Percentiles rank a stretch among this genome's conserved stretches.
Conservation (phyloP, 2,329 filamentous ascomycete species). For the Ophiosphaerella korrae region DNA sequence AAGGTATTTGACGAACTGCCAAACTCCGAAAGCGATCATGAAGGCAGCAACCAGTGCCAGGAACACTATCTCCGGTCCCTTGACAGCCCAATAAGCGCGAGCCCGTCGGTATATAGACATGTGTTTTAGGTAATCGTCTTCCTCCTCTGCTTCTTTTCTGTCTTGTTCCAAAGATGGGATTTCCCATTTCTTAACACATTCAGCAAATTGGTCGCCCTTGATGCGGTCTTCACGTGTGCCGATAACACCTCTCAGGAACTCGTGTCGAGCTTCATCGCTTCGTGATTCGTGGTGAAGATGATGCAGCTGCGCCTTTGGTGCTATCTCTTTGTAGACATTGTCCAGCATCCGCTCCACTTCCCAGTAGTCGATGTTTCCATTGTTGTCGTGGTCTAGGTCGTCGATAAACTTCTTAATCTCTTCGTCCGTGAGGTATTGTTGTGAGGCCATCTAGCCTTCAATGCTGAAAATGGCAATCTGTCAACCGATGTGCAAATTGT, state of each 20-base stretch:
- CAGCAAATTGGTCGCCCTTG: constrained; percentile 54
- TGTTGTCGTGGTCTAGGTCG: constrained; percentile 58
- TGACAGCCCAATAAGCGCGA: constrained; percentile 61
- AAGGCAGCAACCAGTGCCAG: constrained; percentile 54
- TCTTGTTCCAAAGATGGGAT: constrained; percentile 57
- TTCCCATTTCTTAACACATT: constrained; percentile 53
- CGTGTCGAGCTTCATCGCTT: constrained; percentile 53
- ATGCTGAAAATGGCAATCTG: neutral
- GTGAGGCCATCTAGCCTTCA: constrained; percentile 25
- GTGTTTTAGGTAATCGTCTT: constrained; percentile 54
- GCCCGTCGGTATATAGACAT: constrained; percentile 54
- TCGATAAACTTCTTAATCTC: constrained; percentile 61
- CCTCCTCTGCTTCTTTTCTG: constrained; percentile 54
- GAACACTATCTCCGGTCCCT: constrained; percentile 59
- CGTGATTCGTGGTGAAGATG: constrained; percentile 49
- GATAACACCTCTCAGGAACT: constrained; percentile 59
- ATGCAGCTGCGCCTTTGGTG: constrained; percentile 54
- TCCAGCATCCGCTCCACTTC: constrained; percentile 62
- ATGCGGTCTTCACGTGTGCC: constrained; percentile 52
- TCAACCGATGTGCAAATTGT: constrained; percentile 12
- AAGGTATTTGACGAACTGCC: constrained; percentile 62
- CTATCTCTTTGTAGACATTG: constrained; percentile 58
- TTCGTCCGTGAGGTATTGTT: constrained; percentile 46
- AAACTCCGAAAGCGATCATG: constrained; percentile 59
- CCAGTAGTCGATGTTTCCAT: constrained; percentile 59